These are phyloP conservation scores for Daedaleopsis nitida DNA, from an alignment of 768 basidiomycete species.

Conservation along the genomic window DNA sequence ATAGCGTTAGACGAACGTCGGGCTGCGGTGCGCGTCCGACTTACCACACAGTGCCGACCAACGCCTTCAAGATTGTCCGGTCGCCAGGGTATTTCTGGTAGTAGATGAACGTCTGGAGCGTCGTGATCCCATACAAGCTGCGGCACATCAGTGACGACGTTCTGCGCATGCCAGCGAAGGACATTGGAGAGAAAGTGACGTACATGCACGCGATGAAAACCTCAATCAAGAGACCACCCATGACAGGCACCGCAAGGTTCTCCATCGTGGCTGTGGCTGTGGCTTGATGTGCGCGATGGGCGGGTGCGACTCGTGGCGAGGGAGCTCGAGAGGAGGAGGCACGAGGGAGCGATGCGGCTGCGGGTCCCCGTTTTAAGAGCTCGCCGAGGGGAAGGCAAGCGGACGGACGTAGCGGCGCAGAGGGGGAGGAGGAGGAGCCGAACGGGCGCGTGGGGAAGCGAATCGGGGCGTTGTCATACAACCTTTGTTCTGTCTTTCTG, in stretches of 20 bases:
- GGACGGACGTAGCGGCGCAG: neutral
- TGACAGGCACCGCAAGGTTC: conserved; percentile 10
- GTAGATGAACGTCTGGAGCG: conserved; percentile 18
- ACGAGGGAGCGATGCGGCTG: neutral
- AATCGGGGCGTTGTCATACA: neutral
- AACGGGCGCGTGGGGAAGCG: neutral
- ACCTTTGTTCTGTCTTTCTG: neutral
- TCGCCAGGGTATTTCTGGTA: conserved; percentile 14
- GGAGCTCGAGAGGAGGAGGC: neutral
- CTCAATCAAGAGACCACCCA: conserved; percentile 18
- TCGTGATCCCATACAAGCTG: conserved; percentile 19
- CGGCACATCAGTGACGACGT: neutral
- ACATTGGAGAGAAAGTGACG: neutral
- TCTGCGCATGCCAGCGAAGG: too few species aligned
- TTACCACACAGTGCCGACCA: neutral
- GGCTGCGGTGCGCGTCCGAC: neutral
- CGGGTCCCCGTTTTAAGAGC: neutral
- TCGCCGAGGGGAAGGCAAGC: neutral
- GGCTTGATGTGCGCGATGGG: too few species aligned
- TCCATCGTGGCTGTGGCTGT: conserved; percentile 1
- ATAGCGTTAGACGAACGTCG: neutral
- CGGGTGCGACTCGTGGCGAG: neutral
- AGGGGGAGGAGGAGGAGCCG: neutral
- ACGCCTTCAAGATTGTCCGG: conserved; percentile 4
- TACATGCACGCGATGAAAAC: conserved; percentile 20